Evolutionary conservation across 2,329 filamentous ascomycete species (phyloP), one percentile per base, ranked within the genome.

Genomic region (Rhynchosporium secalis): DNA sequence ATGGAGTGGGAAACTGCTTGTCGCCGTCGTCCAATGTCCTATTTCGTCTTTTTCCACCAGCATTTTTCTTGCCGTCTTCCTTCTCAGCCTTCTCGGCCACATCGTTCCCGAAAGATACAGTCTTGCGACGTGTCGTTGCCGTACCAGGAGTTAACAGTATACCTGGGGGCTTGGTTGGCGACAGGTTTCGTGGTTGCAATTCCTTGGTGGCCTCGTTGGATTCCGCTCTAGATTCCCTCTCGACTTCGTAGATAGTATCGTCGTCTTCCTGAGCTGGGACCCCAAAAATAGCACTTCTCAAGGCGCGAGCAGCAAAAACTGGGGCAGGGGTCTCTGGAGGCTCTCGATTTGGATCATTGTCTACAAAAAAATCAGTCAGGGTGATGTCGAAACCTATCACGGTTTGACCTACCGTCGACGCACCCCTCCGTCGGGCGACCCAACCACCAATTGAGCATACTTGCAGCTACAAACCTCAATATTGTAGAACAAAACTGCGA

Each of bases 121-220:
- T 85, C 72, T 89, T 89, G 48, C 84, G 80, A 58, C 83, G 80
- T 48, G 83, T 78, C 1, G 84, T 81, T 15, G 79, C 85, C 1
- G 85, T 87, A 1, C 86, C 86, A 0, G 86, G 86, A 0, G 86
- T 89, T 52, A 88, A 73, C 2, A 89, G 77, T 48, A 89, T 89
- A 1, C 86, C 84, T 8, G 66, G 58, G 29, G 70, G 72, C 54
- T 72, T 74, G 0, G 67, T 68, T 47, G 72, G 71, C 6, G 72
- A 72, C 7, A 73, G 73, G 59, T 65, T 66, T 28, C 59, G 28
- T 55, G 62, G n/a, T 73, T 74, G 60, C 67, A 67, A 8, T 70
- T 72, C 58, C 59, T 65, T 68, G 28, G 68, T 46, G n/a, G 61
- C 26, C 46, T 62, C 51, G 67, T 62, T 15, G 3, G 38, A 15